A percentile compares a stretch with the other conserved stretches of the same genome.
Conservation (phyloP, 306 rosid species). For the Acacia melanoxylon region DNA sequence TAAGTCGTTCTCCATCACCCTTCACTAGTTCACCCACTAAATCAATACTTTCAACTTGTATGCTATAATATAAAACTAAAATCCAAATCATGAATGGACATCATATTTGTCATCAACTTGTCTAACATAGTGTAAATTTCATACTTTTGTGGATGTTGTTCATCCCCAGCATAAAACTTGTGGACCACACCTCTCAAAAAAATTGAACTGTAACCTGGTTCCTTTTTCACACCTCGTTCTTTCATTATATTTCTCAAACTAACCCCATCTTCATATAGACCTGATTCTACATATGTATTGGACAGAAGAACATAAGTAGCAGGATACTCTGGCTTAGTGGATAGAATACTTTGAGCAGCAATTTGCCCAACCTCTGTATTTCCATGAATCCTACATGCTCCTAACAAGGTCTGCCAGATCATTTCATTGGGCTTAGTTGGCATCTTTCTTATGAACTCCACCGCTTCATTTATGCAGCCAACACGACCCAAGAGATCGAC, state of each 20-base stretch:
- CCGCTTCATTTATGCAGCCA: conserved; percentile 56
- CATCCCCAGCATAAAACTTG: conserved; percentile 70
- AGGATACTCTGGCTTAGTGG: conserved; percentile 52
- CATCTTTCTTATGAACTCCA: conserved; percentile 63
- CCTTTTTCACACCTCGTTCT: conserved; percentile 65
- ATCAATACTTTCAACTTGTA: neutral
- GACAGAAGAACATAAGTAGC: conserved; percentile 71
- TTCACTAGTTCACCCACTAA: neutral
- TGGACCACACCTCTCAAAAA: conserved; percentile 58
- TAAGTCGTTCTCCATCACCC: neutral
- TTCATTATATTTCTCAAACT: conserved; percentile 61
- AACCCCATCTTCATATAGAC: conserved; percentile 50
- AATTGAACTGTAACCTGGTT: conserved; percentile 73
- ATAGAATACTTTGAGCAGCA: conserved; percentile 64
- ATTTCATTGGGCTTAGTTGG: conserved; percentile 60
- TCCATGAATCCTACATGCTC: conserved; percentile 76
- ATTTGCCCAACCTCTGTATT: conserved; percentile 56
- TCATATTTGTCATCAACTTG: conserved; percentile 41
- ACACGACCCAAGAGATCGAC: conserved; percentile 75
- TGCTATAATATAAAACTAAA: conserved; percentile 8
- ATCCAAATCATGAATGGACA: conserved; percentile 31
- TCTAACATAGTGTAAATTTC: conserved; percentile 53
- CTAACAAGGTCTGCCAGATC: conserved; percentile 81
- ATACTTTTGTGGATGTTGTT: conserved; percentile 55
- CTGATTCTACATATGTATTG: conserved; percentile 59